These are phyloP conservation scores for Cystofilobasidium bisporidii DNA, from an alignment of 768 basidiomycete genomes.

Conservation along the genomic window DNA sequence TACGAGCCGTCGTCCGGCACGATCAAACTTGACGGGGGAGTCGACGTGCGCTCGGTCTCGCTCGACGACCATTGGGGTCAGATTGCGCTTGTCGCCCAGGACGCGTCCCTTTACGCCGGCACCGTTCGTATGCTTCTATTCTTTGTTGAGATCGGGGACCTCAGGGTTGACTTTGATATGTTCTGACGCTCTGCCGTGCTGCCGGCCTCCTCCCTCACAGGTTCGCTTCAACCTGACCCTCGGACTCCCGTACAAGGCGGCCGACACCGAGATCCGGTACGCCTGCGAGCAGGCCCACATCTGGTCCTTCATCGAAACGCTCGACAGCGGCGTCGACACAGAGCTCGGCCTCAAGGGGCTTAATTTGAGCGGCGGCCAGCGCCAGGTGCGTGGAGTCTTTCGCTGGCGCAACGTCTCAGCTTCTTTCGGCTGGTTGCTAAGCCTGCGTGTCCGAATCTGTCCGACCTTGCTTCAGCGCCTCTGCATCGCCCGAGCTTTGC, in stretches of 20 bases:
- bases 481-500: conserved; percentile 38
- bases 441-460: too few species aligned
- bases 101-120: conserved; percentile 37
- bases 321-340: conserved; percentile 35
- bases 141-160: too few species aligned
- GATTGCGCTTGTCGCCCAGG: conserved; percentile 39
- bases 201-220: neutral
- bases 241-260: conserved; percentile 2
- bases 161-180: neutral
- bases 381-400: conserved; percentile 29
- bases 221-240: conserved; percentile 26
- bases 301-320: conserved; percentile 21
- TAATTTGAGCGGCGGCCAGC: conserved; percentile 36
- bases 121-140: conserved; percentile 29
- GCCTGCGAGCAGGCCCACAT: conserved; percentile 18
- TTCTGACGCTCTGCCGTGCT: neutral
- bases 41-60: conserved; percentile 34
- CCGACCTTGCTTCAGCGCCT: conserved; percentile 31
- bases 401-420: too few species aligned
- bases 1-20: conserved; percentile 36
- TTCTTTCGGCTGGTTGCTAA: too few species aligned
- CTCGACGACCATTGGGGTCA: conserved; percentile 31
- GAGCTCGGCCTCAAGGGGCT: conserved; percentile 37
- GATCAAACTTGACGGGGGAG: conserved; percentile 34
- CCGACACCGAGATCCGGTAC: conserved; percentile 14